phyloP scores from a whole-genome alignment of 225 moss, liverwort and hornwort genomes.

The Polytrichum formosum region DNA sequence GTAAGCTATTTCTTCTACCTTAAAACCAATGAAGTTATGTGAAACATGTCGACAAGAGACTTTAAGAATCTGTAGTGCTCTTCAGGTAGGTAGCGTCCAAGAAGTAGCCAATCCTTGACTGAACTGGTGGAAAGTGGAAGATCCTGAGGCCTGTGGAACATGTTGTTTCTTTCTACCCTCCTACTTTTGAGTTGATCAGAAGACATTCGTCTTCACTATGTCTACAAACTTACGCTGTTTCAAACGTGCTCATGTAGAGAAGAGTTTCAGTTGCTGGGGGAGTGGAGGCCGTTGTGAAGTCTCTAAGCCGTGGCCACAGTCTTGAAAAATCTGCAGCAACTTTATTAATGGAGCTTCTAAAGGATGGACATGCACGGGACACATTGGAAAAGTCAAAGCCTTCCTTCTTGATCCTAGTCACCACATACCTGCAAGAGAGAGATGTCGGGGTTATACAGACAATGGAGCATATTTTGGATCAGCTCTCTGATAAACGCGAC shows the following conservation, averaged over 20 bases:
- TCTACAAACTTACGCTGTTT: no score
- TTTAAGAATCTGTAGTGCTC: no score
- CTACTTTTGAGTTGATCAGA: no score
- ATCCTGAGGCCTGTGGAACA: no score
- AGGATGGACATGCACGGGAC: conserved; percentile 8
- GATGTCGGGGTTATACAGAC: conserved; percentile 22
- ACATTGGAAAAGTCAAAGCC: conserved; percentile 19
- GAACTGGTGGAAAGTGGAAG: no score
- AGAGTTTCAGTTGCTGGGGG: conserved; percentile 27
- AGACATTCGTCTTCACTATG: no score
- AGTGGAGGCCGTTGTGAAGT: conserved; percentile 25
- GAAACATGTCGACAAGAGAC: no score
- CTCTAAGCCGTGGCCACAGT: conserved; percentile 19
- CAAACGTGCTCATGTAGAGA: conserved; percentile 11
- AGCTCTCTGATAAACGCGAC: conserved; percentile 21
- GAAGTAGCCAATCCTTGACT: no score
- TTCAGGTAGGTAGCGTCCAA: no score
- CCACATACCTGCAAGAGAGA: conserved; percentile 14
- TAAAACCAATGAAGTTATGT: no score
- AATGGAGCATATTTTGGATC: conserved; percentile 23
- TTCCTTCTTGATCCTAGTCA: conserved; percentile 30
- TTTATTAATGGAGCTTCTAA: conserved; percentile 26
- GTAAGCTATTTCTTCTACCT: not conserved
- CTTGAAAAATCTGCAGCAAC: conserved; percentile 23
- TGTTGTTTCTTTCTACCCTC: no score